phyloP scores from a whole-genome alignment of 495 filamentous ascomycete species.

The Talaromyces nanjingensis region DNA sequence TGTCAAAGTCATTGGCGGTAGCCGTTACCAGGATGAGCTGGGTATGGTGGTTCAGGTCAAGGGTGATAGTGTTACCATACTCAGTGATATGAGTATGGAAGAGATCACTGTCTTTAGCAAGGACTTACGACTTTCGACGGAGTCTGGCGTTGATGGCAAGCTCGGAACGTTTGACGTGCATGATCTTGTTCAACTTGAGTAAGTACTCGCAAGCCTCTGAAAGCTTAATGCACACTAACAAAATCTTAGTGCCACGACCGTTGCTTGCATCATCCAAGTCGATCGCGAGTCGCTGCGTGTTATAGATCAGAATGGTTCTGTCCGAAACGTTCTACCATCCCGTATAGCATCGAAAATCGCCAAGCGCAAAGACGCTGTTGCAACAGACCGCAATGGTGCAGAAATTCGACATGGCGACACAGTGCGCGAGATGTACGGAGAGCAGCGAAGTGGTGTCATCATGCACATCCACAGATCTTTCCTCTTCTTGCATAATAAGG shows the following conservation, averaged over 20 bases:
- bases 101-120: conserved; percentile 99
- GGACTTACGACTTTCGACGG: conserved; percentile 85
- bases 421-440: conserved; percentile 82
- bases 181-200: conserved; percentile 92
- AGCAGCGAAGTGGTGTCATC: conserved; percentile 78
- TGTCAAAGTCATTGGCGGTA: conserved; percentile 96
- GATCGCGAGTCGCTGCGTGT: conserved; percentile 87
- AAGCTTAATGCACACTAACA: conserved; percentile 23
- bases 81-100: conserved; percentile 82
- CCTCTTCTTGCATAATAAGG: conserved; percentile 77
- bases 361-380: conserved; percentile 71
- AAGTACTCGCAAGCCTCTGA: conserved; percentile 21
- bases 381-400: conserved; percentile 86
- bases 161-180: conserved; percentile 83
- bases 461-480: conserved; percentile 86
- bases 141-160: conserved; percentile 73
- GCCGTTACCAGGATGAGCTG: conserved; percentile 85
- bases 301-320: conserved; percentile 81
- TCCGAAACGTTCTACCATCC: conserved; percentile 75
- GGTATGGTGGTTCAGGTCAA: conserved; percentile 94
- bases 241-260: conserved; percentile 60
- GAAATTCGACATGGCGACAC: conserved; percentile 89
- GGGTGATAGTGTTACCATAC: conserved; percentile 82
- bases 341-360: conserved; percentile 84
- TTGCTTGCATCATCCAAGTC: conserved; percentile 89